phyloP scores from a whole-genome alignment of 345 rosid species.

The Brassica carinata region DNA sequence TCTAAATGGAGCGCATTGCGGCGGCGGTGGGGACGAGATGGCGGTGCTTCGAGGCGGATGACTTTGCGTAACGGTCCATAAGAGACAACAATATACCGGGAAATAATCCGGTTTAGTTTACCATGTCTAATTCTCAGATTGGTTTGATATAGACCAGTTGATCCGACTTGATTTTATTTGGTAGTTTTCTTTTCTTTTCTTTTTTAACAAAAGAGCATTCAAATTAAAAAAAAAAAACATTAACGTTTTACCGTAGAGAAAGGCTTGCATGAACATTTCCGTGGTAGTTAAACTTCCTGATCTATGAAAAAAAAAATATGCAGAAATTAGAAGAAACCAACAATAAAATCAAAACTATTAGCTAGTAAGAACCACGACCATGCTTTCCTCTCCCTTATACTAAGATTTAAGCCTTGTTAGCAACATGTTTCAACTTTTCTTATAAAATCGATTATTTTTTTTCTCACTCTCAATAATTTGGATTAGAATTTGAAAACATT shows the following conservation, averaged over 20 bases:
- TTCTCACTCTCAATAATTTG: not conserved
- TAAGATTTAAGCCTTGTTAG: not conserved
- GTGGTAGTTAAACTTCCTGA: not conserved
- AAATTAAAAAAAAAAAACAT: too few relatives aligned
- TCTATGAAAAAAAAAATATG: not conserved
- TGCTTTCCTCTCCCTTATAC: not conserved
- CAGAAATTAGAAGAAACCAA: not conserved
- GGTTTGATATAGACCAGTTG: not conserved
- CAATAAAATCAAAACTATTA: not conserved
- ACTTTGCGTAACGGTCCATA: conserved; percentile 82
- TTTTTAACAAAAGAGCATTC: too few relatives aligned
- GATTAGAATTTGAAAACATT: not conserved
- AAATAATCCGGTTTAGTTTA: conserved; percentile 12
- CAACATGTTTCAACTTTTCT: not conserved
- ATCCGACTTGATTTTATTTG: not conserved
- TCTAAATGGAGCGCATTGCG: conserved; percentile 84
- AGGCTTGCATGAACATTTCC: not conserved
- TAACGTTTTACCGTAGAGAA: not conserved
- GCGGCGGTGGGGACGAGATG: conserved; percentile 52
- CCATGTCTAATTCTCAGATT: not conserved
- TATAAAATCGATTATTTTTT: not conserved
- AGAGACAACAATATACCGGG: conserved; percentile 40
- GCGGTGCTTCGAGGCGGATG: conserved; percentile 80
- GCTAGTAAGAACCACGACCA: not conserved
- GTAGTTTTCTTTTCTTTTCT: too few relatives aligned